These are phyloP conservation scores for Bruguiera gymnorhiza DNA, from an alignment of 345 rosid species.

Conservation along the genomic window DNA sequence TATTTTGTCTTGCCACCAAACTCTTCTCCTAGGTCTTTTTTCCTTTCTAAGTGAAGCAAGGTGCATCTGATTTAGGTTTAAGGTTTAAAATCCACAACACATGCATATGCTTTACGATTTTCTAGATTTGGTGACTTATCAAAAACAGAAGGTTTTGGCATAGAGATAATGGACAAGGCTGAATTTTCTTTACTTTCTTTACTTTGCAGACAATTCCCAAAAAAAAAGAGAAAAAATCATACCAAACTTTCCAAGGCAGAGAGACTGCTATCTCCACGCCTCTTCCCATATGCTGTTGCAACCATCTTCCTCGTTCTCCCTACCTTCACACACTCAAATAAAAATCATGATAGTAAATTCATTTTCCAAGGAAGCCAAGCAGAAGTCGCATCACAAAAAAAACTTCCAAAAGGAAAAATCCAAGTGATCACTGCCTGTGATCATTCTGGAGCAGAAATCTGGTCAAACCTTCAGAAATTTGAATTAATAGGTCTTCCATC, in stretches of 20 bases:
- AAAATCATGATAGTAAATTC: slow-evolving; percentile 19
- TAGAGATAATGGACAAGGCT: neutral
- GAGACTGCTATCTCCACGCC: slow-evolving; percentile 76
- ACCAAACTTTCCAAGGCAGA: slow-evolving; percentile 76
- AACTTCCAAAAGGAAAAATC: neutral
- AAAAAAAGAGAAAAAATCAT: neutral
- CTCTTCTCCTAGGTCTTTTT: too few relatives aligned
- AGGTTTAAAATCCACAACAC: too few relatives aligned
- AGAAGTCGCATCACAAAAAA: slow-evolving; percentile 12
- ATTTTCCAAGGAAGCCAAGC: slow-evolving; percentile 4
- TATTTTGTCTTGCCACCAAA: too few relatives aligned
- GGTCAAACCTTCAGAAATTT: neutral
- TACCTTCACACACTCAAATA: slow-evolving; percentile 49
- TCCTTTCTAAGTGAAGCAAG: too few relatives aligned
- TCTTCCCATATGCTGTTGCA: slow-evolving; percentile 75
- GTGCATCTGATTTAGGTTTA: too few relatives aligned
- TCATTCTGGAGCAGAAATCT: neutral
- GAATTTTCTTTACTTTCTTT: too few relatives aligned
- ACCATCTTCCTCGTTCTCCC: slow-evolving; percentile 79
- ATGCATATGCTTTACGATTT: too few relatives aligned
- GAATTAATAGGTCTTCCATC: neutral
- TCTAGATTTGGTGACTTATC: too few relatives aligned
- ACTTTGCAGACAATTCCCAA: too few relatives aligned
- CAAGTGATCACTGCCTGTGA: neutral
- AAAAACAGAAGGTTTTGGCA: neutral